Base-by-base conservation (phyloP, 495 filamentous ascomycete genomes). In the Pyrenula aspistea region DNA sequence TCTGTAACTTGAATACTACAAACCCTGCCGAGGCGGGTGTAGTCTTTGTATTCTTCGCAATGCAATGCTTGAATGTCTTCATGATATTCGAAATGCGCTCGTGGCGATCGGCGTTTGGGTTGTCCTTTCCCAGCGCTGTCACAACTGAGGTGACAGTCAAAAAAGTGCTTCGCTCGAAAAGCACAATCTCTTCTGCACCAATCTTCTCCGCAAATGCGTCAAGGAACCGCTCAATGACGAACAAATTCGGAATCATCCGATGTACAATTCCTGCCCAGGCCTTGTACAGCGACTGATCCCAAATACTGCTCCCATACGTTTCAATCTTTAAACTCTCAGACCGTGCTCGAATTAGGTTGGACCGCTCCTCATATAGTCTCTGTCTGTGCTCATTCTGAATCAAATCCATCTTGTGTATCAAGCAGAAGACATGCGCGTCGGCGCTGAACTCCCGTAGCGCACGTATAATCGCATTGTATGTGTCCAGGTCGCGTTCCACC, bases 341-440 rank as follows among this genome's bases (percentile, higher is more conserved):
- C 61, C 87, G 85, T 59, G 80, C 77, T 54, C 83, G 78, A 60
- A 98, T 87, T 24, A 90, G 72, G 20, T 76, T 71, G 2, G 84
- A 82, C 51, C 88, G 82, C 59, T 92, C 85, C 56, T 88, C 81
- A 70, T 93, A 95, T 58, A 96, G 81, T 47, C 82, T 80, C 60
- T 87, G 82, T 31, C 92, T 83, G 62, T 84, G 79, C 57, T 85
- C 76, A 31, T 82, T 79, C 62, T 89, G 88, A 56, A 97, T 89
- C n/a, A 98, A 81, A 68, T 98, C 93, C 85, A 98, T 95, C 69
- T 98, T 98, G 79, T 98, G 93, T 58, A 98, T 85, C 8, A 98
- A 81, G 54, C 90, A 86, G 73, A 95, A 98, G 61, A 97, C 82
- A 61, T 85, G 83, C 53, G 93, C 92, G 10, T 77, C 77, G 50